phyloP scores from a whole-genome alignment of 441 rosid genomes.

The Croton laevigatus region DNA sequence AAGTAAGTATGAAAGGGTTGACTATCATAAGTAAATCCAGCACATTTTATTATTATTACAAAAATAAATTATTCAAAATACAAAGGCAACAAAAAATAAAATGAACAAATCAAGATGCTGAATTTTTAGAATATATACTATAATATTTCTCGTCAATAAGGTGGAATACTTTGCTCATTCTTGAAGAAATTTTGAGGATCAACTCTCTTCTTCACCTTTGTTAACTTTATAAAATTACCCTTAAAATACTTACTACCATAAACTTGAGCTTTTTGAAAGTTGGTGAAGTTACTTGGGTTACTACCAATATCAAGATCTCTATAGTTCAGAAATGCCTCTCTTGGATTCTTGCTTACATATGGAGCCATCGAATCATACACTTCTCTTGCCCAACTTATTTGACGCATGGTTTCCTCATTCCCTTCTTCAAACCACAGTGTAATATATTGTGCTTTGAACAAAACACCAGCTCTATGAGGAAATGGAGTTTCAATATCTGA shows the following conservation, averaged over 20 bases:
- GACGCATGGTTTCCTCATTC: slow-evolving; percentile 15
- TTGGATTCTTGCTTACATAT: slow-evolving; percentile 43
- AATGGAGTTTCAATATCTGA: neutral
- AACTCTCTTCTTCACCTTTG: neutral
- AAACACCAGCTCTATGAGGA: slow-evolving; percentile 33
- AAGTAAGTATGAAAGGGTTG: too few species aligned
- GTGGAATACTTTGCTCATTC: too few species aligned
- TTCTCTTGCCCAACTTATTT: slow-evolving; percentile 27
- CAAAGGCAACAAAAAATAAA: too few species aligned
- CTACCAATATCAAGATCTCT: neutral
- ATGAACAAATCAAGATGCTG: too few species aligned
- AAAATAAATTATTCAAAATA: too few species aligned
- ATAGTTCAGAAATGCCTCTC: slow-evolving; percentile 28
- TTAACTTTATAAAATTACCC: neutral
- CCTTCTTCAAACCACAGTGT: slow-evolving; percentile 38
- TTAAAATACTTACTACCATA: neutral
- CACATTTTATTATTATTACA: too few species aligned
- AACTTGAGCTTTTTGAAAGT: neutral
- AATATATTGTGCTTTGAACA: slow-evolving; percentile 35
- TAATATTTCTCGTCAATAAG: too few species aligned
- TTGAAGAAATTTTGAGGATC: too few species aligned
- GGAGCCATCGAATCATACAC: slow-evolving; percentile 40
- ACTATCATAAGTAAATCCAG: too few species aligned
- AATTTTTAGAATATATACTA: too few species aligned
- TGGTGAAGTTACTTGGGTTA: neutral